phyloP scores from a whole-genome alignment of 371 early-diverging fungal species.

The Mucor mucedo region DNA sequence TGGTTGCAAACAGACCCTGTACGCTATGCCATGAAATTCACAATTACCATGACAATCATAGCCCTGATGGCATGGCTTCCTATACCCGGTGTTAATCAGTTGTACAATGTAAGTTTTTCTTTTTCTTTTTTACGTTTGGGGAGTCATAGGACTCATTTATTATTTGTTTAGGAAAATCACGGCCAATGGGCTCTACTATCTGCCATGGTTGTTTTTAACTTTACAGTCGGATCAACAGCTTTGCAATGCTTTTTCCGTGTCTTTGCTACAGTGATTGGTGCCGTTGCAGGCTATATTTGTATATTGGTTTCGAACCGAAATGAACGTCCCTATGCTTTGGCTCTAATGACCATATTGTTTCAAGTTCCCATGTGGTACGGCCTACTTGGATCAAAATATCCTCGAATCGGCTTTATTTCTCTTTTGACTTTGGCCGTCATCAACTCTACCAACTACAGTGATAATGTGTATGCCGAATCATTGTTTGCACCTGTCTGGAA shows the following conservation, averaged over 20 bases:
- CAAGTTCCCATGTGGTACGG: slow-evolving; percentile 48
- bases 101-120: slow-evolving; percentile 27
- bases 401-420: slow-evolving; percentile 50
- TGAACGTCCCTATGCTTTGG: slow-evolving; percentile 38
- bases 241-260: slow-evolving; percentile 40
- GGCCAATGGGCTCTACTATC: slow-evolving; percentile 51
- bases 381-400: slow-evolving; percentile 32
- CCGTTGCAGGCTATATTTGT: slow-evolving; percentile 40
- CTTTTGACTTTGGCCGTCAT: slow-evolving; percentile 49
- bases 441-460: slow-evolving; percentile 30
- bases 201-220: slow-evolving; percentile 48
- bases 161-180: slow-evolving; percentile 27
- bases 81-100: slow-evolving; percentile 29
- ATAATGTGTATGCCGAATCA: slow-evolving; percentile 26
- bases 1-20: slow-evolving; percentile 36
- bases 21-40: slow-evolving; percentile 47
- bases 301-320: slow-evolving; percentile 35
- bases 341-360: slow-evolving; percentile 35
- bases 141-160: background rate
- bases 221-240: slow-evolving; percentile 42
- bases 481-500: slow-evolving; percentile 43
- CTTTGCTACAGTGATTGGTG: slow-evolving; percentile 47
- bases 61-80: slow-evolving; percentile 50
- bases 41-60: slow-evolving; percentile 32
- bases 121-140: background rate